Conservation (phyloP, 371 early-diverging fungal genomes). For the Paraphysoderma sedebokerense region DNA sequence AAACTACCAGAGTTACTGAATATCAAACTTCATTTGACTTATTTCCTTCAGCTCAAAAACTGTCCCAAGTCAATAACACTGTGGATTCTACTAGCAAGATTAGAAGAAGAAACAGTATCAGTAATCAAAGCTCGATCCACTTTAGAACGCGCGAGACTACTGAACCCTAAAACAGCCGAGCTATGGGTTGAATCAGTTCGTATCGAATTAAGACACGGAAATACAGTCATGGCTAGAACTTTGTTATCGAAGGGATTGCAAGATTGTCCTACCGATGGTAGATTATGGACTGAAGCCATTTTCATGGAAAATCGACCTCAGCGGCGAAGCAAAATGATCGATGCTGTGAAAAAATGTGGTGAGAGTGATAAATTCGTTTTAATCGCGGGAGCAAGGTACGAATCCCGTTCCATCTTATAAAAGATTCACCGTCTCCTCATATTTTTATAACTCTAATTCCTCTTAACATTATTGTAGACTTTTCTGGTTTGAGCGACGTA, state of each 20-base stretch:
- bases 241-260: slow-evolving; percentile 78
- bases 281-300: slow-evolving; percentile 78
- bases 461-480: no score
- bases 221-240: slow-evolving; percentile 49
- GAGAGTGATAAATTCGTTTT: slow-evolving; percentile 63
- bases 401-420: no score
- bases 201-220: slow-evolving; percentile 55
- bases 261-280: slow-evolving; percentile 75
- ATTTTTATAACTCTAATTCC: no score
- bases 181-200: slow-evolving; percentile 82
- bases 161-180: slow-evolving; percentile 59
- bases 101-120: slow-evolving; percentile 57
- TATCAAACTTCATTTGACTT: no score
- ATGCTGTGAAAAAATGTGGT: slow-evolving; percentile 82
- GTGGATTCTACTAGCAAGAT: slow-evolving; percentile 58
- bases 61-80: slow-evolving; percentile 59
- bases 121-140: slow-evolving; percentile 68
- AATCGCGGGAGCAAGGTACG: slow-evolving; percentile 69
- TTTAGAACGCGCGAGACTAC: slow-evolving; percentile 68
- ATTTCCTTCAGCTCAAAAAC: slow-evolving; percentile 29
- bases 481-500: slow-evolving; percentile 81
- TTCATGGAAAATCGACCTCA: slow-evolving; percentile 72
- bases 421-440: no score
- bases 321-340: slow-evolving; percentile 69
- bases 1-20: no score